Evolutionary conservation across 768 basidiomycete species (phyloP), one percentile per base, ranked within the genome.

Genomic region (Boletus subparvulus): DNA sequence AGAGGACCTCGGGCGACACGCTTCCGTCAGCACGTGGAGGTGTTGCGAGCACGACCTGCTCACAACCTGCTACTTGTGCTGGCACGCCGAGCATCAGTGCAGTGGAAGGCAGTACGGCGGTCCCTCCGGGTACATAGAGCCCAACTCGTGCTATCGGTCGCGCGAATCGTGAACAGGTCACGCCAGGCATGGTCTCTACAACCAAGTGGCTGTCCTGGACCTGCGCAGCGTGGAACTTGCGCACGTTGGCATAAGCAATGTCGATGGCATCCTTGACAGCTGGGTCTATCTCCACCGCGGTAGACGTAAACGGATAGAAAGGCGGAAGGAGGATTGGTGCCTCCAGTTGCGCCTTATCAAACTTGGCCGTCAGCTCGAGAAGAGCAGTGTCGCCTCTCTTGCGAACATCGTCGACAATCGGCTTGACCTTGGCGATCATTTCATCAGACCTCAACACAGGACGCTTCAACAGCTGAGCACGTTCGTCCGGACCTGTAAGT

Each of bases 51-150:
- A 98, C 90, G 60, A 98, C 87, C 64, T 91, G 83, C 59, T 83
- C 85, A 77, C 96, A 98, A 3, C 93, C 93, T 2, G 97, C 97
- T 11, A 98, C 97, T 70, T 97, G 94, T 3, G 97, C 97, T 16
- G 97, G 97, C 30, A 98, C 88, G 56, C 96, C 96, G 19, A 99
- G 85, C 95, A 98, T 98, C 64, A 99, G 81, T 4, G 97, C 96
- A 19, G 97, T 98, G 6, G 92, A 95, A 13, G 97, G 97, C 17
- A 99, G 80, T 45, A 98, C 82, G 3, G 97, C 97, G 5, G 97
- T 98, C 16, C 97, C 97, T 30, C 97, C 97, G 2, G 97, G 97
- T 3, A 99, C 89, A 74, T 99, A 99, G 45, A 99, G 78, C 37
- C 97, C 97, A 33, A 98, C 96, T 43, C 95, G 87, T 47, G 90